Percentiles rank a stretch among this genome's conserved stretches.
Evolutionary conservation across 2,329 filamentous ascomycete genomes (phyloP).

Genomic region (Diaporthe sp.): DNA sequence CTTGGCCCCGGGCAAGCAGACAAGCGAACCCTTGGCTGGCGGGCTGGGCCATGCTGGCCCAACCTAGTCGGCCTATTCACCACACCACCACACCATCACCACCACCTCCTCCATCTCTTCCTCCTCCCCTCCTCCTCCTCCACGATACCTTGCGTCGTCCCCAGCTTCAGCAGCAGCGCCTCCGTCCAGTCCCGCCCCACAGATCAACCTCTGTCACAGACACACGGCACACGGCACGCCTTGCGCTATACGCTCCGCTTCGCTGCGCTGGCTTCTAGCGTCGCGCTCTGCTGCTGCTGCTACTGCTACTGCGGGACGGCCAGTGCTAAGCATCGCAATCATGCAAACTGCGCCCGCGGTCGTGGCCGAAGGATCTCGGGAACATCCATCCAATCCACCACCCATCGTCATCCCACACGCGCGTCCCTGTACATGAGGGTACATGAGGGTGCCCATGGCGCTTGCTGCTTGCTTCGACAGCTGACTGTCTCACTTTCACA

Average conservation of each 20-base stretch:
- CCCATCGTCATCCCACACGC: conserved; percentile 21
- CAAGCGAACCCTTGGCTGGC: conserved; percentile 28
- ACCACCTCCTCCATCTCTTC: background rate
- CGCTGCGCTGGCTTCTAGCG: conserved; percentile 1
- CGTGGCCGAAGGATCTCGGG: conserved; percentile 31
- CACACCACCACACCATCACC: conserved; percentile 18
- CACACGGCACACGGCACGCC: background rate
- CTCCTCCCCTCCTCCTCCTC: background rate
- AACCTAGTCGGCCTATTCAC: background rate
- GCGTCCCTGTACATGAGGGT: conserved; percentile 24
- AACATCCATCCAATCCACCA: conserved; percentile 28
- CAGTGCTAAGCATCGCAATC: conserved; percentile 21
- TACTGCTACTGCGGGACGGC: conserved; percentile 13
- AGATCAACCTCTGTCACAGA: background rate
- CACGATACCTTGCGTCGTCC: conserved; percentile 8
- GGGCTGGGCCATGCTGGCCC: conserved; percentile 21
- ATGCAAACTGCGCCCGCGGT: conserved; percentile 16
- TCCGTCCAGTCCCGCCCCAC: background rate
- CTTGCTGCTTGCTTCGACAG: conserved; percentile 16
- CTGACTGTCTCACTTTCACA: conserved; percentile 28
- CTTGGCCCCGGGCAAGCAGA: conserved; percentile 4
- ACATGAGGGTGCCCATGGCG: conserved; percentile 12
- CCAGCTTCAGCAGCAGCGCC: background rate
- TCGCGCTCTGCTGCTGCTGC: background rate
- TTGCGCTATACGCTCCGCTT: background rate